Base-by-base conservation (phyloP, 2,329 filamentous ascomycete species). In the Botrytis paeoniae region DNA sequence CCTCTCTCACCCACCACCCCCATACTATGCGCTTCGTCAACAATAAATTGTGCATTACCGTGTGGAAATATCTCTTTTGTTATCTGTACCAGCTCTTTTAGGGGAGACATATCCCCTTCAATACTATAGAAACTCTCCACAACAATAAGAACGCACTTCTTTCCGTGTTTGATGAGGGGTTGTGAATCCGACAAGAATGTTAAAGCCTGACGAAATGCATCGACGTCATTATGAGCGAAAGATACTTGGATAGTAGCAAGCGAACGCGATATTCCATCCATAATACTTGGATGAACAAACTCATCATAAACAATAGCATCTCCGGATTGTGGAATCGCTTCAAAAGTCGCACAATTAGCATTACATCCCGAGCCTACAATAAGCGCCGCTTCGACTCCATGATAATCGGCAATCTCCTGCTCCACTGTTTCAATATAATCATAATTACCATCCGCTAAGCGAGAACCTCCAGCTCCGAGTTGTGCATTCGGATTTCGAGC, bases 291-390 rank as follows among this genome's bases (percentile, higher is more conserved):
- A 9, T 68, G 64, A 14, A 68, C 14, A 18, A 68, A 20, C 14
- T 37, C 32, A 54, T 68, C 64, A 54, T 68, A 51, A 29, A 68
- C n/a, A 29, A 68, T 68, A 35, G 35, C 64, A 39, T 68, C 45
- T 12, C 43, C 48, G 0, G 64, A 20, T 10, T 22, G 41, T 4
- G 64, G 64, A 39, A 68, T 41, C 8, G n/a, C 45, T 14, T 45
- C 43, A 37, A 48, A 35, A 37, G 25, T 54, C 22, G 64, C 64
- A 29, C 20, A 45, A 39, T 68, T 68, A 54, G 18, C 64, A 18
- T 68, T 22, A 29, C 48, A 54, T 2, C 35, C 64, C 7, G 64
- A 68, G 45, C 45, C 45, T n/a, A 68, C 39, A n/a, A 68, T 22
- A 20, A 68, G 45, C 22, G 39, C 64, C 14, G 39, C 48, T 39